Evolutionary conservation across 73 alveolate genomes (phyloP), one percentile per base, ranked within the genome.

Genomic region (Strombidium stylifer): DNA sequence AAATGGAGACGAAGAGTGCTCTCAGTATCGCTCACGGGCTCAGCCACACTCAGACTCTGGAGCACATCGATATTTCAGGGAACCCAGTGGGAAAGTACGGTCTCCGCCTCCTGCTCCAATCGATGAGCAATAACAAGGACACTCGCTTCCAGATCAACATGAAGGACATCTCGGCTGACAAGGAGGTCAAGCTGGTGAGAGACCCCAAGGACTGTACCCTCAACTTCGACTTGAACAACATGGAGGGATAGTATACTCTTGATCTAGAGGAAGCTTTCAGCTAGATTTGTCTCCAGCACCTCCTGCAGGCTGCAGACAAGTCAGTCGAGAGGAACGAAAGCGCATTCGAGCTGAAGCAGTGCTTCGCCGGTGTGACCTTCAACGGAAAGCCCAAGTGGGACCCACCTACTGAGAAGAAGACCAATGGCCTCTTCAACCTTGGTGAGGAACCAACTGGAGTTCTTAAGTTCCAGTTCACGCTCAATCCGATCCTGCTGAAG

Each of bases 21-120:
- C 62, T 74, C 49, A 35, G 79, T 46, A 31, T 74, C 14, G 74
- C 87, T 1, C 69, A 74, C 28, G 87, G 77, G 19, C 34, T 74
- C 18, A 74, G 36, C 16, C 49, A 20, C 26, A 74, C 75, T 11
- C 20, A 62, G 6, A 24, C 65, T 15, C 39, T 74, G 37, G 51
- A 62, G 32, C 12, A 58, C 4, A 27, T 74, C 4, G 46, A 27
- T n/a, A 55, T 74, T 0, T 66, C 61, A 14, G 87, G 87, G 11
- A 74, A 74, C 53, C 87, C 87, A 0, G 45, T 74, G 16, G 87
- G 87, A 12, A 44, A 70, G 12, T 41, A 49, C 3, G 87, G 87
- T 4, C 26, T 74, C 19, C 65, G 75, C 26, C 59, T 59, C 47
- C 44, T 73, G 6, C 24, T 73, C 30, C 67, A 73, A 30, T 61